phyloP scores from a whole-genome alignment of 1,284 basidiomycete species.

The Ceraceosorus guamensis region DNA sequence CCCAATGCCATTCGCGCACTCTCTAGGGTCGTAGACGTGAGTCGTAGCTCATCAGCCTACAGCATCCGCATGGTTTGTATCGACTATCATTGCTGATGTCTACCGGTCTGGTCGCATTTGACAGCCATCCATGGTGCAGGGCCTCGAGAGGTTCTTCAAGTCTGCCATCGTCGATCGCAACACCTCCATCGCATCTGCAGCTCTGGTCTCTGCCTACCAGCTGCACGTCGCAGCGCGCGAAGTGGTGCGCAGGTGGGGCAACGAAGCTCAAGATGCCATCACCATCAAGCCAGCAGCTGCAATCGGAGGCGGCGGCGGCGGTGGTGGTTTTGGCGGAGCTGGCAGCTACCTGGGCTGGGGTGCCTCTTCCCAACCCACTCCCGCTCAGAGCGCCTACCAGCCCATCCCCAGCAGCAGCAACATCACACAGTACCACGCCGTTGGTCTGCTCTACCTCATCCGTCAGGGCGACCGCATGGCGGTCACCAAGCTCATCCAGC shows the following conservation, averaged over 20 bases:
- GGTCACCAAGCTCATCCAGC: conserved; percentile 98
- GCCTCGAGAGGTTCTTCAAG: conserved; percentile 98
- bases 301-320: conserved; percentile 5
- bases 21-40: conserved; percentile 90
- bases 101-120: background rate
- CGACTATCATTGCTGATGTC: background rate
- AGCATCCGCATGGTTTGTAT: conserved; percentile 6
- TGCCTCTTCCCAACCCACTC: conserved; percentile 22
- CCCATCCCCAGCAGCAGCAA: conserved; percentile 60
- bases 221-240: conserved; percentile 87
- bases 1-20: conserved; percentile 95
- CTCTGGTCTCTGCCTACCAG: conserved; percentile 94
- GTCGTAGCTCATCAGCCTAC: conserved; percentile 47
- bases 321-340: conserved; percentile 52
- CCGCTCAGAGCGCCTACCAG: conserved; percentile 63
- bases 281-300: conserved; percentile 51
- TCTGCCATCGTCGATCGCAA: conserved; percentile 97
- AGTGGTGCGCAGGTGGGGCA: conserved; percentile 81
- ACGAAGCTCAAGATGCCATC: conserved; percentile 94
- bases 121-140: conserved; percentile 93
- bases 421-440: conserved; percentile 93
- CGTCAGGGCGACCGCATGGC: conserved; percentile 98
- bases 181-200: conserved; percentile 88
- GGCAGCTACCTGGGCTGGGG: conserved; percentile 46
- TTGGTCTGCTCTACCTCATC: conserved; percentile 88